Conservation (phyloP, 108 stramenopile genomes). For the Schizochytrium sp. region DNA sequence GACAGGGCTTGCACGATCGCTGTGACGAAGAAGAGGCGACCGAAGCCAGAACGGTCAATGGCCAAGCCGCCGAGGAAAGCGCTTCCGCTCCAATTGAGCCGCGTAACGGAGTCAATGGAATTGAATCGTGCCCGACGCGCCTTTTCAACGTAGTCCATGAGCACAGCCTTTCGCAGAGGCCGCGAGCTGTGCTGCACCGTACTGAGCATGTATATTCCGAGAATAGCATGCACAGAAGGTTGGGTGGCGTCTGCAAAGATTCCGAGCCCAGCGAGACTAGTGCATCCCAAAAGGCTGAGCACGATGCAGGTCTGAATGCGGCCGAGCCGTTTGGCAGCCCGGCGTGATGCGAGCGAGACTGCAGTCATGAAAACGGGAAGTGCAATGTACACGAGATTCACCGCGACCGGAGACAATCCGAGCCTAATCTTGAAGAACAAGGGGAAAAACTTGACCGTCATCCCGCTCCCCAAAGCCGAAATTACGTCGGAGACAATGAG, state of each 20-base stretch:
- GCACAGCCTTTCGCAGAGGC: constrained; percentile 23
- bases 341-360: constrained; percentile 35
- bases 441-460: constrained; percentile 65
- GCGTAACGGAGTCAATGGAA: constrained; percentile 33
- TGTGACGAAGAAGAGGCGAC: constrained; percentile 57
- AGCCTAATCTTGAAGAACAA: constrained; percentile 54
- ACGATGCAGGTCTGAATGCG: constrained; percentile 34
- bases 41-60: constrained; percentile 54
- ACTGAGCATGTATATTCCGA: constrained; percentile 25
- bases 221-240: constrained; percentile 31
- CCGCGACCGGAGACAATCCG: constrained; percentile 42
- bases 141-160: constrained; percentile 33
- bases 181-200: constrained; percentile 28
- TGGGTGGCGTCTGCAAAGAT: constrained; percentile 40
- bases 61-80: constrained; percentile 61
- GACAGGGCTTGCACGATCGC: constrained; percentile 51
- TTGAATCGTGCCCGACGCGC: constrained; percentile 28
- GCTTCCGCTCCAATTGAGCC: constrained; percentile 67
- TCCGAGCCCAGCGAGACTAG: constrained; percentile 44
- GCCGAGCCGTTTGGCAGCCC: constrained; percentile 29
- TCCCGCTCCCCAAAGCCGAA: constrained; percentile 54
- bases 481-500: constrained; percentile 47
- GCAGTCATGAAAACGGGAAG: constrained; percentile 43
- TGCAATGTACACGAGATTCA: constrained; percentile 51
- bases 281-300: constrained; percentile 41